Evolutionary conservation across 2,329 filamentous ascomycete species (phyloP), one percentile per base, ranked within the genome.

Genomic region (Pseudophaeomoniella oleicola): DNA sequence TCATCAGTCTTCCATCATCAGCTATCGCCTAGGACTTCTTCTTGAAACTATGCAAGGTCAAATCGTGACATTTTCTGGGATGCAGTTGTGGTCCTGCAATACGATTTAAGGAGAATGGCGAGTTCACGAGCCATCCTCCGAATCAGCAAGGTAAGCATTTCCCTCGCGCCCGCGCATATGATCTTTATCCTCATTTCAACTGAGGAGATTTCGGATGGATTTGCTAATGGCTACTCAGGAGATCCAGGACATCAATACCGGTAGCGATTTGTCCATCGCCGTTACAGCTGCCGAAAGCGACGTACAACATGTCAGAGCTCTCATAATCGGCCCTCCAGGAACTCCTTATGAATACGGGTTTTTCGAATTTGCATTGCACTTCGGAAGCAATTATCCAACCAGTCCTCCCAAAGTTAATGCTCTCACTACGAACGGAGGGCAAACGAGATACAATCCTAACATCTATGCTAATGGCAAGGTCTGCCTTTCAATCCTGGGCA

Each of bases 311-410:
- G 79, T 96, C 35, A 81, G 77, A 53, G 85, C 87, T 34, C 59
- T 96, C 44, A 88, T 96, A 50, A 75, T 96, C 46, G 90, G 90
- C 0, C 88, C 90, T 16, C 85, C 88, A 45, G 87, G 90, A 48
- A 93, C 87, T 1, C 87, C 88, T 0, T 98, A 98, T 57, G 87
- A 94, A 57, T 94, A 92, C 53, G 90, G 90, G 3, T 94, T 94
- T 62, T 96, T 93, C 53, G 86, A 96, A 70, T 86, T 90, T 56
- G 41, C 67, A 54, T 37, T 47, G 17, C 39, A 35, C 16, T 47
- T 50, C 30, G 41, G 40, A 19, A 38, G 39, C 32, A 86, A 94
- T 3, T 98, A 98, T 51, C 90, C 90, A 4, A 72, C 67, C 39
- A 72, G 66, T 42, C 66, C 73, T 4, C 75, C 75, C 0, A 50